phyloP scores from a whole-genome alignment of 768 basidiomycete species.

The Mycena olivaceomarginata region DNA sequence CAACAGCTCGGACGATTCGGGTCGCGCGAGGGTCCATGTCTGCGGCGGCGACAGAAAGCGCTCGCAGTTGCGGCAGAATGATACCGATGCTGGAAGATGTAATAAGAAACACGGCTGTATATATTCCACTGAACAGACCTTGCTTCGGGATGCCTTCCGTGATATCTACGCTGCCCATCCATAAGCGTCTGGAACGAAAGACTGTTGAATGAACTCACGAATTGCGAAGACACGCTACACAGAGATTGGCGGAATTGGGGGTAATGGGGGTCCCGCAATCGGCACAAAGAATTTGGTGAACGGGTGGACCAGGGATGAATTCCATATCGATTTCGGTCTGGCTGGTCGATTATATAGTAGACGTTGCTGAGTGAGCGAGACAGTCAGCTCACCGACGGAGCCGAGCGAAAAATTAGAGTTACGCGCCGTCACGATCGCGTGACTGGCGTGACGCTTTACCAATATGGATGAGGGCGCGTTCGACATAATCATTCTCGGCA shows the following conservation, averaged over 20 bases:
- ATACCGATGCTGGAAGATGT: slow-evolving; percentile 80
- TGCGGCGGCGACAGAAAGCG: slow-evolving; percentile 94
- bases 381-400: slow-evolving; percentile 30
- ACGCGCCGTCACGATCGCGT: slow-evolving; percentile 22
- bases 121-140: slow-evolving; percentile 67
- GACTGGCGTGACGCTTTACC: background rate
- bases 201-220: slow-evolving; percentile 68
- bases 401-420: slow-evolving; percentile 24
- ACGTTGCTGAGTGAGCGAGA: slow-evolving; percentile 22
- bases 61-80: slow-evolving; percentile 97
- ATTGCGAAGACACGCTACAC: slow-evolving; percentile 92
- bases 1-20: slow-evolving; percentile 94
- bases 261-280: slow-evolving; percentile 94
- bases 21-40: slow-evolving; percentile 89
- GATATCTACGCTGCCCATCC: slow-evolving; percentile 87
- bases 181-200: background rate
- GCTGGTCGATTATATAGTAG: slow-evolving; percentile 16
- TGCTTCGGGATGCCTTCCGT: slow-evolving; percentile 99
- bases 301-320: slow-evolving; percentile 82
- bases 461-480: slow-evolving; percentile 62
- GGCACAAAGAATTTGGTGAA: slow-evolving; percentile 91
- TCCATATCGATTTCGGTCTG: slow-evolving; percentile 72
- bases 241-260: slow-evolving; percentile 95
- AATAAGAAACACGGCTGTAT: slow-evolving; percentile 1
- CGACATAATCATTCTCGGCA: slow-evolving; percentile 83